Base-by-base conservation (phyloP, 2,329 filamentous ascomycete species). In the Fusarium algeriense region DNA sequence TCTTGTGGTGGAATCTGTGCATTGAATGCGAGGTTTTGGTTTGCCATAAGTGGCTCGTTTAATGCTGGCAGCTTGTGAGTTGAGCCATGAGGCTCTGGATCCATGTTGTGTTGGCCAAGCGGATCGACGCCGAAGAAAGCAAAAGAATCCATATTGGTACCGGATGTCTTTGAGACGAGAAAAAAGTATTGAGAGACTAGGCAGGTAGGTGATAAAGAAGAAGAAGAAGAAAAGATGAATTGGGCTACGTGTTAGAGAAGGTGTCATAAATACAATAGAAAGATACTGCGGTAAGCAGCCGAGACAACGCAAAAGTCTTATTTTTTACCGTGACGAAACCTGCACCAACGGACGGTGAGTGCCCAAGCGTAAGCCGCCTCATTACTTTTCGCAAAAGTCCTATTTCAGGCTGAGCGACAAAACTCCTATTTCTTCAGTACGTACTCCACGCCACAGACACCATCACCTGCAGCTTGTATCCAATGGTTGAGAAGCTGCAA, bases 391-490 rank as follows among this genome's bases (percentile, higher is more conserved):
- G 26, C 52, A 56, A 45, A 56, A 56, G 12, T 46, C 20, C 54
- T 57, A 57, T 57, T 38, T 45, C 20, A 34, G 32, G 19, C 34
- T 32, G 46, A 14, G 14, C 9, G 17, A 20, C 40, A 60, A 53
- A 54, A 53, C 46, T 60, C 20, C 57, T 44, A 60, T 13, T 60
- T 50, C n/a, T 35, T 10, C 20, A 43, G 3, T 34, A 34, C 32
- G 30, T 32, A 32, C n/a, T 11, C 10, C 6, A 13, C 23, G 55
- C 35, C 37, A 58, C 20, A 26, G 14, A 44, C 11, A 34, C 12
- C 32, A 34, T 34, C 11, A 34, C 32, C 28, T 30, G 28, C 28
- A 30, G 19, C 34, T 40, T 5, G 5, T 8, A 12, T 19, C 13
- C 55, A 23, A 30, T 23, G 12, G 32, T 34, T 34, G 32, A 34